A percentile compares a stretch with the other conserved stretches of the same genome.
These are phyloP conservation scores for Colletotrichum gloeosporioides DNA, from an alignment of 2,329 filamentous ascomycete species.

Conservation along the genomic window DNA sequence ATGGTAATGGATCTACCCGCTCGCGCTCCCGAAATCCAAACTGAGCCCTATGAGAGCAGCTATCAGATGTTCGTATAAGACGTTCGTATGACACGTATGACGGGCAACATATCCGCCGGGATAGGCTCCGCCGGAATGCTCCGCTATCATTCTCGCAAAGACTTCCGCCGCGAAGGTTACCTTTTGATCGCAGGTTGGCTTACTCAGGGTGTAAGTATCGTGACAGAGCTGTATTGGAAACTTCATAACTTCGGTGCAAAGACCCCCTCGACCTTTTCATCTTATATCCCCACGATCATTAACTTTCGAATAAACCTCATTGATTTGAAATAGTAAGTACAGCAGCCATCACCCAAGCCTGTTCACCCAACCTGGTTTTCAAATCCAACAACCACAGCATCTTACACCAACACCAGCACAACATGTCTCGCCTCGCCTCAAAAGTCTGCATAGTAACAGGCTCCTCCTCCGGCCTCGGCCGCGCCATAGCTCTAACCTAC, in stretches of 20 bases:
- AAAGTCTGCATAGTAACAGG: conserved; percentile 44
- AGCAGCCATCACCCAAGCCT: neutral
- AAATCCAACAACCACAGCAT: rapidly evolving
- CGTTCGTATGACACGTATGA: neutral
- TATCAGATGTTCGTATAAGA: neutral
- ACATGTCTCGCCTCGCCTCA: neutral
- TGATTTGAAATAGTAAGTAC: rapidly evolving
- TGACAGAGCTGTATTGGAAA: neutral
- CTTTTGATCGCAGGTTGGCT: neutral
- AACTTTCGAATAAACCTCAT: neutral
- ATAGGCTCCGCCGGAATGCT: neutral
- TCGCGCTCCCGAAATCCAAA: neutral
- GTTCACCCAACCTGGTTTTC: rapidly evolving
- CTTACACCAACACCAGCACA: neutral
- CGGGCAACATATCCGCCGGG: neutral
- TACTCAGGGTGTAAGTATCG: neutral
- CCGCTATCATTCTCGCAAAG: neutral
- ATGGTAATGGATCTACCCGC: neutral
- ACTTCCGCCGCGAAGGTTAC: neutral
- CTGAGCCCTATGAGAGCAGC: neutral
- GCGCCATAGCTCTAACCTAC: conserved; percentile 44
- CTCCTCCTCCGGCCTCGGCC: conserved; percentile 49
- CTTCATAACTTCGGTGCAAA: no score
- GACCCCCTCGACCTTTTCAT: neutral
- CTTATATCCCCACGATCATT: neutral